A percentile compares a stretch with the other conserved stretches of the same genome.
phyloP scores from a whole-genome alignment of 305 asterid genomes.

The Vinca major region DNA sequence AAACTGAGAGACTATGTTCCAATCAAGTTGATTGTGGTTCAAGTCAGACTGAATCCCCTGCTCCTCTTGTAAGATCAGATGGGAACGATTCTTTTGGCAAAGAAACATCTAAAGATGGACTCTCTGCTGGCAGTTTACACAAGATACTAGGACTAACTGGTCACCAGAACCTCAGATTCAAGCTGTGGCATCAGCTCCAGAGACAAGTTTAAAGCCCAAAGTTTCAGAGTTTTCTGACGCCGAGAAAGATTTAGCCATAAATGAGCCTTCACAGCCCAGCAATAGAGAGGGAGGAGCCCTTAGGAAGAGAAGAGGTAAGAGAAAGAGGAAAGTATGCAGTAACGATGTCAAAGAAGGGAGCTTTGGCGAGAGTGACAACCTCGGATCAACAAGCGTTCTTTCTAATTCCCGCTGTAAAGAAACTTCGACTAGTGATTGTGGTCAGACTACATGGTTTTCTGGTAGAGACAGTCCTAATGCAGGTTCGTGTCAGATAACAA shows the following conservation, averaged over 20 bases:
- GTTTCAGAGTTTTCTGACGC: slow-evolving; percentile 30
- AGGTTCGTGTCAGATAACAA: slow-evolving; percentile 20
- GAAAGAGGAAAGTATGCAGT: slow-evolving; percentile 54
- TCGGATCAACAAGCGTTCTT: slow-evolving; percentile 34
- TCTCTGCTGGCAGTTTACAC: slow-evolving; percentile 65
- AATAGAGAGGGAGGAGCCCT: slow-evolving; percentile 34
- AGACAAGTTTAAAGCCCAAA: slow-evolving; percentile 28
- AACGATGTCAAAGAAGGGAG: slow-evolving; percentile 49
- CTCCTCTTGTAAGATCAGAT: slow-evolving; percentile 38
- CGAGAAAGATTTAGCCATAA: slow-evolving; percentile 22
- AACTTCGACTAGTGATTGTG: slow-evolving; percentile 27
- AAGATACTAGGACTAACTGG: slow-evolving; percentile 39
- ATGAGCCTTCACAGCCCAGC: slow-evolving; percentile 21
- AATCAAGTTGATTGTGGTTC: slow-evolving; percentile 29
- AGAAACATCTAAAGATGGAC: slow-evolving; percentile 51
- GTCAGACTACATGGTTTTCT: slow-evolving; percentile 21
- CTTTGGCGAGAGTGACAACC: slow-evolving; percentile 48
- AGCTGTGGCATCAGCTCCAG: slow-evolving; percentile 17
- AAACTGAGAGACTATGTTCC: slow-evolving; percentile 35
- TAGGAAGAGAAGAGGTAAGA: slow-evolving; percentile 64
- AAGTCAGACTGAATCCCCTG: slow-evolving; percentile 39
- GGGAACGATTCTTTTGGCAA: slow-evolving; percentile 37
- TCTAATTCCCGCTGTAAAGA: slow-evolving; percentile 38
- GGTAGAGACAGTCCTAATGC: slow-evolving; percentile 17
- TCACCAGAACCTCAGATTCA: slow-evolving; percentile 29